These are phyloP conservation scores for Pseudotsuga menziesii DNA, from an alignment of 75 land plant genomes.

Conservation along the genomic window DNA sequence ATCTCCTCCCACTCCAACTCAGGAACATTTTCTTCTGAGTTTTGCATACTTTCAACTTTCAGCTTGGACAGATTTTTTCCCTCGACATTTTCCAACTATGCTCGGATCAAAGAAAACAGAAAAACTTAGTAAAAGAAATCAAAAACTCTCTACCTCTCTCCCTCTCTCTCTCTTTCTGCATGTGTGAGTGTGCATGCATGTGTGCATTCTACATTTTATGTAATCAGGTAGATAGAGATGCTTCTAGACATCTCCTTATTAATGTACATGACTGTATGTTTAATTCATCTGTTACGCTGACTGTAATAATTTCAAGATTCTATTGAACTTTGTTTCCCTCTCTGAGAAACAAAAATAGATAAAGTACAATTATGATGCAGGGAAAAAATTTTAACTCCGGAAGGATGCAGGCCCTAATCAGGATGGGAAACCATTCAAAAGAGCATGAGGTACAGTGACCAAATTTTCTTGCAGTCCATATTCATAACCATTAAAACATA, in stretches of 20 bases:
- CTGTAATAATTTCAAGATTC: neutral
- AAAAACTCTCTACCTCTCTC: neutral
- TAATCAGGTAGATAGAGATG: neutral
- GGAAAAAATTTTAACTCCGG: no score
- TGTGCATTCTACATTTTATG: neutral
- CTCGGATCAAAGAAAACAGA: neutral
- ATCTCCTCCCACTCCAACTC: slow-evolving; percentile 80
- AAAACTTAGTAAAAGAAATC: neutral
- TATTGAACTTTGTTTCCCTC: neutral
- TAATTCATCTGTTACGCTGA: neutral
- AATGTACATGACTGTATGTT: neutral
- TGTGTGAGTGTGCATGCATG: neutral
- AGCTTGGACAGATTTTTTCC: neutral
- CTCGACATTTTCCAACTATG: neutral
- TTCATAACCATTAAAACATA: no score
- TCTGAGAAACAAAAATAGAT: no score
- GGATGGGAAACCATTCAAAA: no score
- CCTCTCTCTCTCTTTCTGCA: neutral
- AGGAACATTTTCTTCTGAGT: neutral
- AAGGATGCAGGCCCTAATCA: no score
- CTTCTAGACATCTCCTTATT: neutral
- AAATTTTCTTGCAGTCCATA: no score
- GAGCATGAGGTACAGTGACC: no score
- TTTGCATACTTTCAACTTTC: neutral
- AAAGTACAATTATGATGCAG: no score